Conservation (phyloP, 2,329 filamentous ascomycete genomes). For the Colletotrichum somersetense region DNA sequence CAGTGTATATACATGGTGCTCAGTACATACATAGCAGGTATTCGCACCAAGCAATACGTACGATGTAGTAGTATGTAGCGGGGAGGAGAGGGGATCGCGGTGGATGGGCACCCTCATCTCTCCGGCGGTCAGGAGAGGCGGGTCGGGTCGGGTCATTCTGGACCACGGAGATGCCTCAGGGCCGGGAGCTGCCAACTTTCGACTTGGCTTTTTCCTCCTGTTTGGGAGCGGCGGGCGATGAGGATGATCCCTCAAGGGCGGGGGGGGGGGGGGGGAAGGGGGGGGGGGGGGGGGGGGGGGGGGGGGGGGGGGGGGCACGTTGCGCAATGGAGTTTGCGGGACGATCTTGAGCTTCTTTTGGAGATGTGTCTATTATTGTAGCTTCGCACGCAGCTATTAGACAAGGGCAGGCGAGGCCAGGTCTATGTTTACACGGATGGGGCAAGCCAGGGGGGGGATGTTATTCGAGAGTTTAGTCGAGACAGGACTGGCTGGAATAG, state of each 20-base stretch:
- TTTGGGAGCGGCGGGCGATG: background rate
- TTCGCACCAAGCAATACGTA: no score
- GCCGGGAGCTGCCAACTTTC: constrained; percentile 4
- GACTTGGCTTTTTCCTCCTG: background rate
- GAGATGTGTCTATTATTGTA: background rate
- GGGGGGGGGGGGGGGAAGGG: background rate
- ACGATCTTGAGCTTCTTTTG: constrained; percentile 26
- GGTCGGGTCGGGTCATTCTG: background rate
- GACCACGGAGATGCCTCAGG: background rate
- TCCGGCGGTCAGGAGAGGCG: constrained; percentile 12
- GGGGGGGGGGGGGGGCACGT: background rate
- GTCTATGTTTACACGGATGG: constrained; percentile 5
- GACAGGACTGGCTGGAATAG: background rate
- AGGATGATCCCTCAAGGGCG: constrained; percentile 24
- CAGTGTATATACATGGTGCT: no score
- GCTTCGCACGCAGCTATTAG: background rate
- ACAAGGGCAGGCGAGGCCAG: background rate
- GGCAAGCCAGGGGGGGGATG: background rate
- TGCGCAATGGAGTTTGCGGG: constrained; percentile 13
- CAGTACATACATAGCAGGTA: no score
- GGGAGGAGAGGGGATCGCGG: background rate
- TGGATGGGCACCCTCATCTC: constrained; percentile 13
- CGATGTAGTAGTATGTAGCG: background rate
- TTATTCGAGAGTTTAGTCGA: constrained; percentile 7
- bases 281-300: background rate